Base-by-base conservation (phyloP, 495 filamentous ascomycete species). In the Annulohypoxylon stygium region DNA sequence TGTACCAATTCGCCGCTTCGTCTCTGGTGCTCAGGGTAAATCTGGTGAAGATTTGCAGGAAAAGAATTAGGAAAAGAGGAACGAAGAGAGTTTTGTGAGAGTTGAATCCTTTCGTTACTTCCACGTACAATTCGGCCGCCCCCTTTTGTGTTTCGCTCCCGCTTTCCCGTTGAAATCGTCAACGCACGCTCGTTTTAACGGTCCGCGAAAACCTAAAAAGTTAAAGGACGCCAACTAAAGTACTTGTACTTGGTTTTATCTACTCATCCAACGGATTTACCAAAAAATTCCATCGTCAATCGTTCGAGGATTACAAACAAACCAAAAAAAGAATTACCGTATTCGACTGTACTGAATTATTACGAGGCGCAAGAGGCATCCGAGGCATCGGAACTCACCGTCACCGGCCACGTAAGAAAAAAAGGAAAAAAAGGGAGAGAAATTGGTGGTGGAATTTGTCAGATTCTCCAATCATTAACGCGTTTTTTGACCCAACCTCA, bases 91-190 rank as follows among this genome's bases (percentile, higher is more conserved):
- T 45, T 66, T 30, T 57, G 23, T 16, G 59, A 64, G 67, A 69
- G 61, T 73, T 71, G 71, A 62, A 41, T 75, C 65, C 74, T 39
- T 74, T 79, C 74, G 76, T 78, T 79, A 76, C 68, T 69, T 54
- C 57, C 66, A 76, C 57, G 63, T 68, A 70, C 65, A 36, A 70
- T 47, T 71, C 57, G 61, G 50, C 51, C 43, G 41, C 45, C 64
- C 69, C 69, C 74, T 61, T 71, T 75, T 69, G 66, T 69, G 50
- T 70, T 73, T 71, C 75, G 66, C 58, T 69, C 69, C 73, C 75
- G 71, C 68, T 33, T 53, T 39, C 59, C 62, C 65, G 60, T 71
- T 69, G 65, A 61, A 69, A 69, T 72, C 39, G 20, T 66, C 73
- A 69, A 69, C 69, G 39, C 65, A 65, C 73, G 48, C 30, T 75